Evolutionary conservation across 2,329 filamentous ascomycete species (phyloP), one percentile per base, ranked within the genome.

Genomic region (Seiridium cupressi): DNA sequence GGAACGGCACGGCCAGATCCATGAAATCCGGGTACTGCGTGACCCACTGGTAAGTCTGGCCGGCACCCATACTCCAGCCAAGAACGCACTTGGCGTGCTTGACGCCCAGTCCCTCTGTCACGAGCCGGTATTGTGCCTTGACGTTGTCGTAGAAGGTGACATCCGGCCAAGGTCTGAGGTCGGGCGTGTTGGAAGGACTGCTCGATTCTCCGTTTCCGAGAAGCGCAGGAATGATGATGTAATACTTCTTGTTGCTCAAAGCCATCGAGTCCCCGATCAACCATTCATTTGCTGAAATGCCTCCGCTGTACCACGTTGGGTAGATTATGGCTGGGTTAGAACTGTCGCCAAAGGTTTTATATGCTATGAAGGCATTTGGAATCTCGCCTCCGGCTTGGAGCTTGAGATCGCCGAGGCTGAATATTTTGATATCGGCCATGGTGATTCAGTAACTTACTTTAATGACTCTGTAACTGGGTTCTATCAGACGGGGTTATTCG

Each of bases 271-370:
- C 72, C 10, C 89, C 88, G 47, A 91, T 81, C 9, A 93, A 82
- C 90, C 90, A 93, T 70, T 89, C 81, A 62, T 93, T 93, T 68
- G 91, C 87, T 2, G 81, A 77, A 63, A 93, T 90, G 3, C 74
- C 77, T 76, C 73, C 73, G 57, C 71, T 73, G 71, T 88, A 93
- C 90, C 90, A 93, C 2, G 87, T 87, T 2, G 90, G 91, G 68
- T 93, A 93, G 62, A 93, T 83, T 60, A 93, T 84, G 2, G 86
- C 86, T 6, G 90, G 89, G 5, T 76, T 79, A 0, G 77, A 81
- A 0, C 83, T 71, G 59, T 87, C 78, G 26, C 91, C 91, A 65
- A 90, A 89, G 0, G 90, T 91, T 73, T 90, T 92, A 79, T 91
- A 94, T 13, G 90, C 89, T 58, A 94, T 85, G 68, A 84, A 83